Percentiles rank a stretch among this genome's conserved stretches.
These are phyloP conservation scores for Exophiala oligosperma DNA, from an alignment of 2,329 filamentous ascomycete species.

Conservation along the genomic window DNA sequence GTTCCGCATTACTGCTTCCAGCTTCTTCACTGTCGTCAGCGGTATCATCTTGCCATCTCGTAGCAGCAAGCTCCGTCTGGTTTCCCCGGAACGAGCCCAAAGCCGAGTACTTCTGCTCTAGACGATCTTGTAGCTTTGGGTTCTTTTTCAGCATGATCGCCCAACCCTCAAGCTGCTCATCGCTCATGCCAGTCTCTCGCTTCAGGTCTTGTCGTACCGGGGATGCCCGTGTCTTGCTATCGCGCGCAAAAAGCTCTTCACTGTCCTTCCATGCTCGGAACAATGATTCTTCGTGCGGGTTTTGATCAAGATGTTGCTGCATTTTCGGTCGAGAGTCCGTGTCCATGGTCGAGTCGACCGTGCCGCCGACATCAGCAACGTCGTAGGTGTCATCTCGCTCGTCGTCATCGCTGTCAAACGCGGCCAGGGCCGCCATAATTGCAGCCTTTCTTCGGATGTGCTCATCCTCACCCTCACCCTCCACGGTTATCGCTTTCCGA, in stretches of 20 bases:
- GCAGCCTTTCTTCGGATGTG: slow-evolving; percentile 74
- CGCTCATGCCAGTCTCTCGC: slow-evolving; percentile 80
- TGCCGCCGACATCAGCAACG: slow-evolving; percentile 84
- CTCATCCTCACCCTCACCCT: slow-evolving; percentile 33
- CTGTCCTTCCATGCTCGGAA: slow-evolving; percentile 70
- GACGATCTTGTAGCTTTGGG: slow-evolving; percentile 63
- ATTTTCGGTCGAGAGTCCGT: slow-evolving; percentile 19
- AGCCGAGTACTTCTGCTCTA: slow-evolving; percentile 65
- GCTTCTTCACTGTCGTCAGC: slow-evolving; percentile 25
- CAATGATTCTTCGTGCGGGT: slow-evolving; percentile 64
- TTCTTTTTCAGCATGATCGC: slow-evolving; percentile 79
- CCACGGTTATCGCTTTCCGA: slow-evolving; percentile 45
- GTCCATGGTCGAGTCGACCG: slow-evolving; percentile 63
- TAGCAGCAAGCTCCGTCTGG: slow-evolving; percentile 22
- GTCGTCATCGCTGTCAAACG: slow-evolving; percentile 92
- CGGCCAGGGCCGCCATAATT: slow-evolving; percentile 81
- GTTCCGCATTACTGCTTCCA: slow-evolving; percentile 7
- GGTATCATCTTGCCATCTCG: slow-evolving; percentile 25
- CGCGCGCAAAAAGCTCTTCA: slow-evolving; percentile 68
- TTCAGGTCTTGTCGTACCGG: slow-evolving; percentile 64
- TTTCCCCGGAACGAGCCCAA: slow-evolving; percentile 18
- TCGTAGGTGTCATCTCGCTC: slow-evolving; percentile 98
- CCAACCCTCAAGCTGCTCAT: slow-evolving; percentile 95
- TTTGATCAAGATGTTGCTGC: slow-evolving; percentile 19
- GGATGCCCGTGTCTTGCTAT: slow-evolving; percentile 67